Evolutionary conservation across 139 green algal species (phyloP).

Genomic region (Chlorella sp.): DNA sequence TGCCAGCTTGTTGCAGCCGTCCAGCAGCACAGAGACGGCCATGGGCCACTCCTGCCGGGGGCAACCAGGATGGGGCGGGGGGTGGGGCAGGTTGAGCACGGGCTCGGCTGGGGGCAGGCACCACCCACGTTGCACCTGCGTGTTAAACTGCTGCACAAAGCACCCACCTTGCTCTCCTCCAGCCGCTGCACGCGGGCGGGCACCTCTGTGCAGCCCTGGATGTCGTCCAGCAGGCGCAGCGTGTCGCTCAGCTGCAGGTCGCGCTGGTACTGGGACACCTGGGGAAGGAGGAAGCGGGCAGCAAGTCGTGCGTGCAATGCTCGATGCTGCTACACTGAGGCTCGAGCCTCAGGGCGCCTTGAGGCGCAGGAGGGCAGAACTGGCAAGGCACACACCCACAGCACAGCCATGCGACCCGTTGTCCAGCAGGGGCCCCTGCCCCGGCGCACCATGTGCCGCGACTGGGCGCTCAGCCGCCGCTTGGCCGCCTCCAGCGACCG

Average conservation of each 20-base stretch:
- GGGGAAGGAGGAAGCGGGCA: no score
- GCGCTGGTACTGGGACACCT: slow-evolving; percentile 67
- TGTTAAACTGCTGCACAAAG: neutral
- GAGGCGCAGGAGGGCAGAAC: no score
- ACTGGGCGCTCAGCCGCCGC: slow-evolving; percentile 67
- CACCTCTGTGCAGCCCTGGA: slow-evolving; percentile 62
- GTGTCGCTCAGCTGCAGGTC: slow-evolving; percentile 61
- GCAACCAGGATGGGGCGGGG: neutral
- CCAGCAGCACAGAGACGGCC: slow-evolving; percentile 66
- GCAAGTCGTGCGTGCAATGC: no score
- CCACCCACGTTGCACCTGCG: neutral
- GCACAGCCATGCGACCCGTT: no score
- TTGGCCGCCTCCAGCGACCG: slow-evolving; percentile 58
- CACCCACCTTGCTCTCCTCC: slow-evolving; percentile 42
- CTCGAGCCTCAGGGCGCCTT: no score
- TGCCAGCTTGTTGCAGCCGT: slow-evolving; percentile 68
- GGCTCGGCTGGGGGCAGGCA: neutral
- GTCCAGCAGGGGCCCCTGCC: no score
- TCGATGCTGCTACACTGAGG: no score
- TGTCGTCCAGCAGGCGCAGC: slow-evolving; percentile 70
- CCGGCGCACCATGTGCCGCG: slow-evolving; percentile 50
- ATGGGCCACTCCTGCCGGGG: slow-evolving; percentile 61
- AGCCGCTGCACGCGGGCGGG: slow-evolving; percentile 52
- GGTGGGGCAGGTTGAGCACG: neutral
- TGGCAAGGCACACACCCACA: no score